phyloP scores from a whole-genome alignment of 1,139 yeast species.

The Candida sojae region DNA sequence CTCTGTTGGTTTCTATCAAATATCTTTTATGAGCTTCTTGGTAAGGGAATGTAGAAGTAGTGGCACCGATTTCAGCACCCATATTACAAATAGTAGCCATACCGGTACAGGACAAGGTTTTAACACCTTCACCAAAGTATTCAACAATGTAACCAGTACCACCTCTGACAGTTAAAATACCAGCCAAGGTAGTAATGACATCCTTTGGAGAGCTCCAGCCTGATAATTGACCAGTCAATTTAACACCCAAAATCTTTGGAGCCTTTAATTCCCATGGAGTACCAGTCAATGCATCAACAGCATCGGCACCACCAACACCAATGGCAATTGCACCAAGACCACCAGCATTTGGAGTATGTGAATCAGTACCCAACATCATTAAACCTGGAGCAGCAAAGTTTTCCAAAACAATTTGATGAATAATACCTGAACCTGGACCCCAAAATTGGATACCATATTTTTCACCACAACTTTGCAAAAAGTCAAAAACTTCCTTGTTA shows the following conservation, averaged over 20 bases:
- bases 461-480: slow-evolving; percentile 84
- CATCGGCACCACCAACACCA: slow-evolving; percentile 99
- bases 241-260: slow-evolving; percentile 89
- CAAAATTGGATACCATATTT: slow-evolving; percentile 96
- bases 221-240: slow-evolving; percentile 78
- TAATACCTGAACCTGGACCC: slow-evolving; percentile 99
- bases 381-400: slow-evolving; percentile 94
- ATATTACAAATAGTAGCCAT: slow-evolving; percentile 99
- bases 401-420: slow-evolving; percentile 95
- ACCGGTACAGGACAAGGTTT: slow-evolving; percentile 87
- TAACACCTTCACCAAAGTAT: slow-evolving; percentile 93
- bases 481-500: slow-evolving; percentile 92
- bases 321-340: slow-evolving; percentile 96
- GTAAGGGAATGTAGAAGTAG: slow-evolving; percentile 96
- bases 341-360: slow-evolving; percentile 98
- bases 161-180: slow-evolving; percentile 89
- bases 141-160: slow-evolving; percentile 97
- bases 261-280: slow-evolving; percentile 99
- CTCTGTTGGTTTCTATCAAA: slow-evolving; percentile 78
- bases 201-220: slow-evolving; percentile 99
- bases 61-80: slow-evolving; percentile 99
- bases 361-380: slow-evolving; percentile 96
- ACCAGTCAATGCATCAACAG: slow-evolving; percentile 94
- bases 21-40: slow-evolving; percentile 84
- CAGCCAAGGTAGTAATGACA: slow-evolving; percentile 88